Conservation (phyloP, 345 rosid species). For the Hirschfeldia incana region DNA sequence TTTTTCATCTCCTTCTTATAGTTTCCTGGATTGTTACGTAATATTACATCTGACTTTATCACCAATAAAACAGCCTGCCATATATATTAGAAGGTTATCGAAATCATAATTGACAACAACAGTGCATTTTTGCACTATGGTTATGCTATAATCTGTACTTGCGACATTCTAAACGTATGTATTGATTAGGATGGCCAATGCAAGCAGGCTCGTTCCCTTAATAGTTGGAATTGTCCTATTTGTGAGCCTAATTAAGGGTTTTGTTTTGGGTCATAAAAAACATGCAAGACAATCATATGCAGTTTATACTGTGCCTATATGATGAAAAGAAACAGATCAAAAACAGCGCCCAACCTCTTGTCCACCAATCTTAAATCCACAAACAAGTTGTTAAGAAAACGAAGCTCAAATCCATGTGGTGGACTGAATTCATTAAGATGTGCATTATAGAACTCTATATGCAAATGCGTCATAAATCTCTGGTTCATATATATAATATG, state of each 20-base stretch:
- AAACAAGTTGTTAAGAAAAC: too few species aligned
- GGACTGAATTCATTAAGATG: not conserved
- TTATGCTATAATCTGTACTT: not conserved
- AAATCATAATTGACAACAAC: not conserved
- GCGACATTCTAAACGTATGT: not conserved
- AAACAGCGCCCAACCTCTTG: not conserved
- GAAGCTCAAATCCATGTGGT: too few species aligned
- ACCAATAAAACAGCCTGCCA: conserved; percentile 19
- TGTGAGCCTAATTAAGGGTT: not conserved
- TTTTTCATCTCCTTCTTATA: not conserved
- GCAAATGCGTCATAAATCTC: not conserved
- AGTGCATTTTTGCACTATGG: too few species aligned
- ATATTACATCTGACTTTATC: not conserved
- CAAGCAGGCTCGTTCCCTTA: not conserved
- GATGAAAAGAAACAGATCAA: not conserved
- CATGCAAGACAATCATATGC: not conserved
- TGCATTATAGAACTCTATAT: not conserved
- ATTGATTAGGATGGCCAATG: not conserved
- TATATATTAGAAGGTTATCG: not conserved
- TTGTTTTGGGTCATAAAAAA: conserved; percentile 11
- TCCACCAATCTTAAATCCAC: not conserved
- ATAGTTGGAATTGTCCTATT: not conserved
- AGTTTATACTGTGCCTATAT: not conserved
- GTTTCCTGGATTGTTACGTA: conserved; percentile 18
- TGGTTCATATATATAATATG: not conserved